Conservation (phyloP, 2,329 filamentous ascomycete genomes). For the Pseudogymnoascus sp. region DNA sequence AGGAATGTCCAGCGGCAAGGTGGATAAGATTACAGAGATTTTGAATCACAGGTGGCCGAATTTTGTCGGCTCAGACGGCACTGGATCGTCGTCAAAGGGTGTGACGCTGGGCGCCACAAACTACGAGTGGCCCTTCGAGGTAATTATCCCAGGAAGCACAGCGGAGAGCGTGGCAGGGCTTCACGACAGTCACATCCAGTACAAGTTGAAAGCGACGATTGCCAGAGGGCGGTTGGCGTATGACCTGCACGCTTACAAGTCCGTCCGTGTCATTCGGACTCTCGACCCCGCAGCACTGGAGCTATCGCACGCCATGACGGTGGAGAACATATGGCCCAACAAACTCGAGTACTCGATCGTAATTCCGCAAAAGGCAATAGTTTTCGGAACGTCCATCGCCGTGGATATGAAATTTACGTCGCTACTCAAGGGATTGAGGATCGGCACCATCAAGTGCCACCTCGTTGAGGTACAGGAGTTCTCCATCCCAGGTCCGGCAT, state of each 20-base stretch:
- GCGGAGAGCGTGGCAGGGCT: constrained; percentile 90
- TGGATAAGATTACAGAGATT: constrained; percentile 54
- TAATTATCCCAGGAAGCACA: constrained; percentile 62
- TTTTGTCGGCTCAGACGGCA: constrained; percentile 50
- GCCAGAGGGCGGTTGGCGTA: constrained; percentile 82
- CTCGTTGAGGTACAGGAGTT: constrained; percentile 74
- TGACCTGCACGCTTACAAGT: constrained; percentile 75
- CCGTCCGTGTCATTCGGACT: constrained; percentile 70
- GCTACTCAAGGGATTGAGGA: constrained; percentile 76
- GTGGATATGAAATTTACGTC: constrained; percentile 84
- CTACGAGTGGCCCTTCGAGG: constrained; percentile 77
- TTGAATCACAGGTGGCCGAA: constrained; percentile 63
- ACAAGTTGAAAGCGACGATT: constrained; percentile 85
- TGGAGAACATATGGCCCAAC: constrained; percentile 96
- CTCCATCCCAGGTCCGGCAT: constrained; percentile 42
- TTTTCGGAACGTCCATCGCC: constrained; percentile 81
- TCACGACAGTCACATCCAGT: constrained; percentile 77
- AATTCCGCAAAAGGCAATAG: constrained; percentile 87
- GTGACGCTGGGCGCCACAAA: constrained; percentile 63
- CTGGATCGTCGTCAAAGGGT: constrained; percentile 44
- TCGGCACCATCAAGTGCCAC: constrained; percentile 76
- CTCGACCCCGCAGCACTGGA: constrained; percentile 70
- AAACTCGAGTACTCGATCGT: constrained; percentile 95
- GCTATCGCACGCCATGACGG: constrained; percentile 81
- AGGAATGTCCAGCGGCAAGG: constrained; percentile 51